Evolutionary conservation across 164 flowering plant genomes (phyloP).

Genomic region (Vitis riparia): DNA sequence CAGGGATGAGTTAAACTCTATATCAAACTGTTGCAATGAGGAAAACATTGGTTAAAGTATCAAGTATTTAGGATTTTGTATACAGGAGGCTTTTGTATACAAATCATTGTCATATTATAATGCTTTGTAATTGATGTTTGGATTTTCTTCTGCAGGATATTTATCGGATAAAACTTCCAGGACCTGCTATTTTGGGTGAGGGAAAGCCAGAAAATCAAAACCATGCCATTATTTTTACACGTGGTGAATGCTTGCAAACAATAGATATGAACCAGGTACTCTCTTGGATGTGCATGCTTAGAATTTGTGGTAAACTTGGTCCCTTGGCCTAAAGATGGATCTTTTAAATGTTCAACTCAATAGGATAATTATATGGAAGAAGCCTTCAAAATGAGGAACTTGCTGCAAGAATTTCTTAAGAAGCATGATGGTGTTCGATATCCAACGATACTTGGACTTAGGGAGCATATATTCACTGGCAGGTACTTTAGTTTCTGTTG

Average conservation of each 20-base stretch:
- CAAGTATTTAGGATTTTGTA: too few relatives aligned
- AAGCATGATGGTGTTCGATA: conserved; percentile 48
- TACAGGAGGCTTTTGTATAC: background rate
- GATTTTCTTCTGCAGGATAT: conserved; percentile 36
- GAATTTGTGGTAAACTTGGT: background rate
- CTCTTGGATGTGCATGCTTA: background rate
- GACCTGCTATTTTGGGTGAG: conserved; percentile 55
- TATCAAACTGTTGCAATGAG: too few relatives aligned
- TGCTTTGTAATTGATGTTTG: background rate
- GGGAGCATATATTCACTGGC: conserved; percentile 74
- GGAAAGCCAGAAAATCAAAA: conserved; percentile 77
- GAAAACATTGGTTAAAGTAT: too few relatives aligned
- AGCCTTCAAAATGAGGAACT: conserved; percentile 69
- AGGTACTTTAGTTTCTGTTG: conserved; percentile 32
- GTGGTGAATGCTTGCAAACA: conserved; percentile 65
- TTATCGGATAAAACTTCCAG: conserved; percentile 62
- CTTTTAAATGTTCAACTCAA: background rate
- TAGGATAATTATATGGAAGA: conserved; percentile 76
- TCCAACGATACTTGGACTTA: conserved; percentile 65
- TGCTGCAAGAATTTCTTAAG: conserved; percentile 55
- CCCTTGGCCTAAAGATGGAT: background rate
- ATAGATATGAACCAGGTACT: conserved; percentile 71
- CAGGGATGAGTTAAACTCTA: too few relatives aligned
- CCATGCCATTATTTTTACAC: conserved; percentile 68
- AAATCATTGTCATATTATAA: background rate